Evolutionary conservation across 176 grass and related monocot species (phyloP).

Genomic region (Oryza punctata): DNA sequence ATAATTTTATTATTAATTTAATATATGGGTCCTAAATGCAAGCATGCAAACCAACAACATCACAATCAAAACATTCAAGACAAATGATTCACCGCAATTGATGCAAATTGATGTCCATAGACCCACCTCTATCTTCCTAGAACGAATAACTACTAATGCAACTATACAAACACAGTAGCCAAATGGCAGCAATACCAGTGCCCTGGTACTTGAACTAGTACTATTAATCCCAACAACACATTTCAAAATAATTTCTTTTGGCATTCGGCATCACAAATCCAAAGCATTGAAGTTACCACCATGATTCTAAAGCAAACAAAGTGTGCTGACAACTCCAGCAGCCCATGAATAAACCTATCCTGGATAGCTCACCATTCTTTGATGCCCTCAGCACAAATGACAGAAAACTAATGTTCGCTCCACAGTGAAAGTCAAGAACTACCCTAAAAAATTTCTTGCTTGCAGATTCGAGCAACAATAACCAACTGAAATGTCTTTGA

Average conservation of each 20-base stretch:
- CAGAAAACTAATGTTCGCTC: not conserved
- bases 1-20: not conserved
- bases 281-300: not conserved
- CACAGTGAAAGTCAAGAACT: not conserved
- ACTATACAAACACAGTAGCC: too few species aligned
- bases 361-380: not conserved
- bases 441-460: not conserved
- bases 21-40: not conserved
- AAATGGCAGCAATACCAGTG: not conserved
- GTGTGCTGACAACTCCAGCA: not conserved
- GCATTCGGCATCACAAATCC: not conserved
- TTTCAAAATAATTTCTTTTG: not conserved
- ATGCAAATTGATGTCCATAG: too few species aligned
- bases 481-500: not conserved
- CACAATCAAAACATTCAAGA: not conserved
- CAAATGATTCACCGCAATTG: too few species aligned
- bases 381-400: not conserved
- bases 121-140: too few species aligned
- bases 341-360: not conserved
- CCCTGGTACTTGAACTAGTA: constrained; percentile 3
- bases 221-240: not conserved
- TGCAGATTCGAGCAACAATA: not conserved
- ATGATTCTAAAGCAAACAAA: not conserved
- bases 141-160: too few species aligned
- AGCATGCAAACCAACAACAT: not conserved